Evolutionary conservation across 2,329 filamentous ascomycete genomes (phyloP), one percentile per base, ranked within the genome.

Genomic region (Diaporthe sp.): DNA sequence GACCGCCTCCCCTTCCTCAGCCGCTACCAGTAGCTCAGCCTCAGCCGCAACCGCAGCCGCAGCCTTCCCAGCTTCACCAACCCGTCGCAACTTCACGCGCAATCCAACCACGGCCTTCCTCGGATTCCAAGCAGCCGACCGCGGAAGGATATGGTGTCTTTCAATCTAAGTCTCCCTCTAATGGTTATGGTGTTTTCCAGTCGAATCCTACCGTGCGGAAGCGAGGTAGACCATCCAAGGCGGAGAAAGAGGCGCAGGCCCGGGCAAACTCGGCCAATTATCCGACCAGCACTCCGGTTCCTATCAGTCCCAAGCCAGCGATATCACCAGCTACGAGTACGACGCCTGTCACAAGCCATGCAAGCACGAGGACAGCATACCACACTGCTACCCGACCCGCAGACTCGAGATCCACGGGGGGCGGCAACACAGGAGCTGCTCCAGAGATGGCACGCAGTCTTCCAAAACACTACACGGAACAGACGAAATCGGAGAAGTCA

Each of bases 181-280:
- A 78, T 71, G 30, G 78, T 71, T 38, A 77, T 38, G 35, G 40
- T n/a, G 73, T 73, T 12, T 76, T 75, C 28, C 75, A 72, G 42
- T 72, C 75, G 40, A 76, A 76, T 58, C 73, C 79, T 40, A 71
- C 78, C 4, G 74, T 72, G 58, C 79, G 81, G 12, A 83, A 80
- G 70, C 79, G 83, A 33, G 83, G 83, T 4, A 79, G 83, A 22
- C 83, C 83, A 0, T 81, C 82, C 22, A 83, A 82, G 74, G 78
- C 78, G 10, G 81, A 82, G 61, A 80, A 80, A 71, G 77, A 79
- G 45, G 79, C 80, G 13, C 79, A 78, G 15, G 79, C 79, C 13
- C 78, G 79, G 30, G 74, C 75, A 40, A 77, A 74, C 38, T 71
- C 74, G 50, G 76, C 73, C 5, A 71, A 73, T 12, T 78, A 79